Conservation (phyloP, 1,284 basidiomycete species). For the Puccinia polysora region DNA sequence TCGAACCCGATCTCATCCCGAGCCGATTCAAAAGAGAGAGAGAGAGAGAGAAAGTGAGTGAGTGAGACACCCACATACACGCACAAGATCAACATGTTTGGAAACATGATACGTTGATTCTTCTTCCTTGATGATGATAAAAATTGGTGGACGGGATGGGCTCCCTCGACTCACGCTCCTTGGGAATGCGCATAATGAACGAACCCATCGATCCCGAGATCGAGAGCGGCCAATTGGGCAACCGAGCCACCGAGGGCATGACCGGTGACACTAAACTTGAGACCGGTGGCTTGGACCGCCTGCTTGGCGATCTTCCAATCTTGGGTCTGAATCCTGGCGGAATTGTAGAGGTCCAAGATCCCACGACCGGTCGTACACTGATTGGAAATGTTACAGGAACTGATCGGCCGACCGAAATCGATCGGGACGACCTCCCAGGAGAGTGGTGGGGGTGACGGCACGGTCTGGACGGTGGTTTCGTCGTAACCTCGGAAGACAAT, state of each 20-base stretch:
- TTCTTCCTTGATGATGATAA: too few relatives aligned
- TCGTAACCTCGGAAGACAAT: constrained; percentile 35
- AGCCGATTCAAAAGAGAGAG: neutral
- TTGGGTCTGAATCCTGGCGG: constrained; percentile 20
- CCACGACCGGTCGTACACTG: constrained; percentile 24
- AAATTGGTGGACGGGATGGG: neutral
- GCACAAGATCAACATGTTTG: neutral
- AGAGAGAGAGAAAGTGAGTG: neutral
- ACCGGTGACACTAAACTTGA: constrained; percentile 37
- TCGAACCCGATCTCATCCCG: neutral
- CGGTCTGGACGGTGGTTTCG: too few relatives aligned
- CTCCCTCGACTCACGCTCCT: constrained; percentile 28
- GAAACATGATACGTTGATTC: neutral
- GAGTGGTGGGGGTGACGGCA: neutral
- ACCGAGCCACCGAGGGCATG: constrained; percentile 38
- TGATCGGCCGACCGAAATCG: constrained; percentile 1
- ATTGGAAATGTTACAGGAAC: neutral
- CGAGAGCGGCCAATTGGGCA: constrained; percentile 35
- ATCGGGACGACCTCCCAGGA: constrained; percentile 32
- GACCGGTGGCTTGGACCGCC: constrained; percentile 14
- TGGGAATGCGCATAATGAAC: constrained; percentile 43
- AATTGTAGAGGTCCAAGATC: constrained; percentile 30
- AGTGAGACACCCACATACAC: neutral
- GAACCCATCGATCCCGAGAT: constrained; percentile 17
- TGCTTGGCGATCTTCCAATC: constrained; percentile 25